These are phyloP conservation scores for Aeminium ludgeri DNA, from an alignment of 495 filamentous ascomycete species.

Conservation along the genomic window DNA sequence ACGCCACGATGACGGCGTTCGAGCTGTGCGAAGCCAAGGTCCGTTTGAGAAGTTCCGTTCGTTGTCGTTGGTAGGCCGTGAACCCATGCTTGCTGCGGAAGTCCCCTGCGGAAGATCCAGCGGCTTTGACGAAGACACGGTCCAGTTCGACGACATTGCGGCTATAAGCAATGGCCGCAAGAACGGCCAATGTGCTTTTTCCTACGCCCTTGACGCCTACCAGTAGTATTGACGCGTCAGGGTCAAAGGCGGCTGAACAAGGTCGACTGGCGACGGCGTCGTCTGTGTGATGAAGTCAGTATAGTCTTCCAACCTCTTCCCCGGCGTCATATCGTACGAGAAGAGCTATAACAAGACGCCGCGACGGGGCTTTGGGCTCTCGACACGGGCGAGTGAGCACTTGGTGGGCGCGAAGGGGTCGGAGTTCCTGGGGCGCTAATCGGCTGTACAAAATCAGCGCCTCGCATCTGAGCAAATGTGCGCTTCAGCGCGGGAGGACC, in stretches of 20 bases:
- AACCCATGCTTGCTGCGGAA: conserved; percentile 45
- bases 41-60: conserved; percentile 42
- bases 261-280: not conserved
- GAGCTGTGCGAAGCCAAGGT: conserved; percentile 48
- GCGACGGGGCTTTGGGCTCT: too few relatives aligned
- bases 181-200: conserved; percentile 61
- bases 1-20: conserved; percentile 58
- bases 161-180: conserved; percentile 54
- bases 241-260: conserved; percentile 28
- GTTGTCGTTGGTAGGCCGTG: conserved; percentile 42
- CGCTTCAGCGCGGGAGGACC: conserved; percentile 13
- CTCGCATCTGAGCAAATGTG: conserved; percentile 3
- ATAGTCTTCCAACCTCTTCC: too few relatives aligned
- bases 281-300: too few relatives aligned
- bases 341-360: too few relatives aligned
- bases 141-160: conserved; percentile 57
- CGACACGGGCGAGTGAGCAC: too few relatives aligned
- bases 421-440: too few relatives aligned
- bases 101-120: conserved; percentile 41
- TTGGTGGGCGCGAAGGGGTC: not conserved
- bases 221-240: conserved; percentile 53
- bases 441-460: too few relatives aligned
- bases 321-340: too few relatives aligned
- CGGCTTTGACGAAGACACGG: conserved; percentile 49
- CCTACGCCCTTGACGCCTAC: conserved; percentile 60